phyloP scores from a whole-genome alignment of 768 basidiomycete genomes.

The Mycena leptocephala region DNA sequence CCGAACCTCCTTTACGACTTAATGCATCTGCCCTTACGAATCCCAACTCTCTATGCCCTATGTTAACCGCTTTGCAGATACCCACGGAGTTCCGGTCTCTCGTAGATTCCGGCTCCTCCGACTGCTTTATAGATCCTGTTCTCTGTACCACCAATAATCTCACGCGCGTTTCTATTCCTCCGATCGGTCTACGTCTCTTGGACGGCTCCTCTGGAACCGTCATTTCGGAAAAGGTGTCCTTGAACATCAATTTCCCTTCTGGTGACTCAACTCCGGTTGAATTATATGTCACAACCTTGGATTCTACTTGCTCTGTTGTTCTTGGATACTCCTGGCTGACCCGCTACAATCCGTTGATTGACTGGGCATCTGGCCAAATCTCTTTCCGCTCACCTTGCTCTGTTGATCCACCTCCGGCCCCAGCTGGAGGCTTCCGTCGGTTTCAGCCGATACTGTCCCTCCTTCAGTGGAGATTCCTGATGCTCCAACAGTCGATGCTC shows the following conservation, averaged over 20 bases:
- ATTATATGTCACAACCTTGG: not conserved
- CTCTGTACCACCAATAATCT: slow-evolving; percentile 15
- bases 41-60: not conserved
- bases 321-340: not conserved
- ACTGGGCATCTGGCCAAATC: not conserved
- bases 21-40: not conserved
- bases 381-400: not conserved
- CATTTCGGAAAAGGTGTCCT: not conserved
- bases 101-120: not conserved
- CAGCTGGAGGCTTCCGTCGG: not conserved
- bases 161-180: not conserved
- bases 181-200: not conserved
- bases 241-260: not conserved
- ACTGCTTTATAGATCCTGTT: not conserved
- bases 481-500: not conserved
- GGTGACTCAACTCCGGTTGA: not conserved
- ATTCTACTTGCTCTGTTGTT: not conserved
- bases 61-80: not conserved
- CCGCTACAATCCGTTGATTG: slow-evolving; percentile 1
- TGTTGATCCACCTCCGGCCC: not conserved
- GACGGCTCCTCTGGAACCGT: not conserved
- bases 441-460: not conserved
- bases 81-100: not conserved
- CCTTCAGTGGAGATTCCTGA: not conserved
- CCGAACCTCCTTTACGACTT: not conserved